Conservation (phyloP, 1,139 yeast species). For the Yamadazyma buinensis region DNA sequence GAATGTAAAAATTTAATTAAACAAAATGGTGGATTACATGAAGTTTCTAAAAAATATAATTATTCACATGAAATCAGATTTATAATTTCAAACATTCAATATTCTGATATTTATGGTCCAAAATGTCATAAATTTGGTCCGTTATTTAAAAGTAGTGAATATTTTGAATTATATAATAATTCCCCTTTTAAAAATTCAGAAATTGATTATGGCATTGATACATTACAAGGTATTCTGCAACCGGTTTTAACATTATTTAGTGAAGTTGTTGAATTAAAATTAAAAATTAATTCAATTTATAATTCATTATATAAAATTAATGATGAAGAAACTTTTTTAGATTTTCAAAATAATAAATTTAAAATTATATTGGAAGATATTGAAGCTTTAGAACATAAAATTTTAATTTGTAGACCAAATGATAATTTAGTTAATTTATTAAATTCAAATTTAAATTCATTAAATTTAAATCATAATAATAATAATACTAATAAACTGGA, state of each 20-base stretch:
- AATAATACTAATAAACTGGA: too few species aligned
- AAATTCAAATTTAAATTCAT: too few species aligned
- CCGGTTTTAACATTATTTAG: constrained; percentile 16
- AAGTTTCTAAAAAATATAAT: constrained; percentile 13
- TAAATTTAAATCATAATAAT: too few species aligned
- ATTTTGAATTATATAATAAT: constrained; percentile 11
- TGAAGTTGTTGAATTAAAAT: constrained; percentile 17
- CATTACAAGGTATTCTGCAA: constrained; percentile 22
- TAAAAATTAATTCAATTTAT: constrained; percentile 10
- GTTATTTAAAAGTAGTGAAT: constrained; percentile 12
- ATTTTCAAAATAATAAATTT: constrained; percentile 2
- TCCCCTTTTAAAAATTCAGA: constrained; percentile 8
- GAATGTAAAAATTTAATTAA: constrained; percentile 40
- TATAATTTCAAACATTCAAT: constrained; percentile 20
- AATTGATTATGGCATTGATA: constrained; percentile 20
- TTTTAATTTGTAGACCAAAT: constrained; percentile 8
- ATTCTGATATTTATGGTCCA: constrained; percentile 19
- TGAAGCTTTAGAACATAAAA: constrained; percentile 2
- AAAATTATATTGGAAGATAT: constrained; percentile 5
- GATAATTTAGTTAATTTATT: constrained; percentile 5
- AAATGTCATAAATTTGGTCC: constrained; percentile 17
- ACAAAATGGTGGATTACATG: constrained; percentile 52
- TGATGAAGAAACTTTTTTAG: not conserved
- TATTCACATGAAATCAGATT: constrained; percentile 20
- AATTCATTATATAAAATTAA: constrained; percentile 1